Evolutionary conservation across 192 early-diverging fungal genomes (phyloP), one percentile per base, ranked within the genome.

Genomic region (Linnemannia schmuckeri): DNA sequence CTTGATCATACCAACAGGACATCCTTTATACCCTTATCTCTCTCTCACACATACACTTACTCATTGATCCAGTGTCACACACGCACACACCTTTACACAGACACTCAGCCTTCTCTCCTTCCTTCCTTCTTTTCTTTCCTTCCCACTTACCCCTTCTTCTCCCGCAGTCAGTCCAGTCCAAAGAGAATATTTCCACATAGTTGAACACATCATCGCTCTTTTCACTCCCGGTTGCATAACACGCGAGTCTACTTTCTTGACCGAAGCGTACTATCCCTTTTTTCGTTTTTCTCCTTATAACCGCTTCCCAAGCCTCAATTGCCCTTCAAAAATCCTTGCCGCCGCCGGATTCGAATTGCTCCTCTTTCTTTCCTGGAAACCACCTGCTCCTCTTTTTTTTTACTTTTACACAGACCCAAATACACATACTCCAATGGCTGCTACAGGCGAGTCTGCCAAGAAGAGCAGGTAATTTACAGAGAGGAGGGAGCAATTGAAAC

Each of bases 361-460:
- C 44, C n/a, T 54, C 41, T 38, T 37, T 35, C 52, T 27, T 72
- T 54, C 42, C 30, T 52, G 49, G 44, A 46, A 52, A 18, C 49
- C 18, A 46, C 12, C 18, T 6, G 15, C 13, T 22, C 20, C 49
- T 52, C 49, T 17, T 40, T 37, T 38, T 74, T 38, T 73, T 54
- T 24, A 7, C 24, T 8, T 30, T 38, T 13, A 35, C 72, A 47
- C 72, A 37, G 41, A 33, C 70, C 54, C 30, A n/a, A 6, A 38
- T 4, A 57, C 40, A 72, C 41, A 73, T 20, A 72, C 47, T 33
- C 30, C 6, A 81, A 82, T 80, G 80, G 77, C 80, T 61, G 78
- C 86, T 12, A 79, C 77, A 27, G 76, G 70, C 70, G 86, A 82
- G 70, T 82, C 80, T 79, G 86, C 71, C 71, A 82, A 81, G 80